Evolutionary conservation across 768 basidiomycete genomes (phyloP), one percentile per base, ranked within the genome.

Genomic region (Boletus huronensis): DNA sequence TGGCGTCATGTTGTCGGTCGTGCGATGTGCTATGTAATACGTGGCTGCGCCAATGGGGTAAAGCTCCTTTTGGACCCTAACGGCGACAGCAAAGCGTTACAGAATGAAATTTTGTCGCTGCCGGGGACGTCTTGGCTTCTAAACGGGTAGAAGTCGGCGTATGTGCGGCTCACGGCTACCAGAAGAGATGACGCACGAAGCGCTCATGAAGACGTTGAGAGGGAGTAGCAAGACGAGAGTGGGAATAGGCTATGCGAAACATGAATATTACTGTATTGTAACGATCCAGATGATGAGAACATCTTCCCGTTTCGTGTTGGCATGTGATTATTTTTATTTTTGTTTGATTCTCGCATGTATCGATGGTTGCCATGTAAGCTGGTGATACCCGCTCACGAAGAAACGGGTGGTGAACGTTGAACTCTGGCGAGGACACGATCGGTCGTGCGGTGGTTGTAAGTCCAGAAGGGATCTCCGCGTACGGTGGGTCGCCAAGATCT

Each of bases 101-200:
- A 83, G 61, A 79, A 81, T 28, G 91, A 91, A 19, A 87, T 93
- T 14, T 79, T 93, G 23, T 90, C 87, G 35, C 79, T 95, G 8
- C 91, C 91, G 6, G 90, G 90, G 13, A 82, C 77, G 5, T 81
- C 81, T 19, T 91, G 90, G 71, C 74, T 84, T 52, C 87, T 88
- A 16, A 82, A 80, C 53, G 82, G 82, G 16, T 72, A 77, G 28
- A 82, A 77, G 66, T 83, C 85, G 19, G 74, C 80, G 23, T 87
- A 85, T 66, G 86, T 93, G 34, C 77, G 93, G 35, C 86, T 87
- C 28, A 75, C 85, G 40, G 93, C 0, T 93, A 6, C n/a, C 72
- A 2, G 81, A 82, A 52, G 78, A 81, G 31, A 80, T 88, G 36
- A 83, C 87, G 3, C 81, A 90, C 35, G 80, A 83, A 71, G 91